Conservation (phyloP, 1,284 basidiomycete species). For the Phaffia rhodozyma region DNA sequence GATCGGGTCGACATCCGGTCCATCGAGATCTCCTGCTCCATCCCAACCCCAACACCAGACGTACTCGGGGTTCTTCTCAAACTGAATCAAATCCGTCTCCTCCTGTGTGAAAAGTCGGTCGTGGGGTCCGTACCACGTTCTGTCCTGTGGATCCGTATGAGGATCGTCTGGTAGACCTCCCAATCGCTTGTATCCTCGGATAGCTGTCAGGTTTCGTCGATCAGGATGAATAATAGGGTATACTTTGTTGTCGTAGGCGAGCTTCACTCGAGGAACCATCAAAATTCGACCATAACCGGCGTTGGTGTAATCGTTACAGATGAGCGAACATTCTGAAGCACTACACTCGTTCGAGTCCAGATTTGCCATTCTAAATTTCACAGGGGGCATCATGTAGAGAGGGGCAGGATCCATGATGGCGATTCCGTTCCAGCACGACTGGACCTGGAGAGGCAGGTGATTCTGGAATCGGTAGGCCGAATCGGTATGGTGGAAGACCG, state of each 20-base stretch:
- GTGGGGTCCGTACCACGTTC: slow-evolving; percentile 85
- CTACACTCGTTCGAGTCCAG: slow-evolving; percentile 71
- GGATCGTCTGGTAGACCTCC: slow-evolving; percentile 90
- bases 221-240: slow-evolving; percentile 84
- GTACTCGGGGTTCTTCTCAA: slow-evolving; percentile 67
- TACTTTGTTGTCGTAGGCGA: slow-evolving; percentile 83
- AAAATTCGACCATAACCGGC: slow-evolving; percentile 68
- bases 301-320: slow-evolving; percentile 56
- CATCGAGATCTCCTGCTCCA: slow-evolving; percentile 87
- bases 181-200: slow-evolving; percentile 75
- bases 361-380: slow-evolving; percentile 83
- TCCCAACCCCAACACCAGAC: slow-evolving; percentile 99
- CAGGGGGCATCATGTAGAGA: slow-evolving; percentile 75
- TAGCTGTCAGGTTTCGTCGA: slow-evolving; percentile 79
- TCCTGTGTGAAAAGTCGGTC: slow-evolving; percentile 80
- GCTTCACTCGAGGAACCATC: slow-evolving; percentile 89
- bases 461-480: slow-evolving; percentile 69
- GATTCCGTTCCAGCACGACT: slow-evolving; percentile 94
- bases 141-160: slow-evolving; percentile 83
- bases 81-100: slow-evolving; percentile 61
- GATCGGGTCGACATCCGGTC: slow-evolving; percentile 81
- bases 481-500: slow-evolving; percentile 69
- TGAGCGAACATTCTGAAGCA: slow-evolving; percentile 82
- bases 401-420: slow-evolving; percentile 80
- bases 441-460: slow-evolving; percentile 85